Percentiles rank a stretch among this genome's conserved stretches.
These are phyloP conservation scores for Artemisia annua DNA, from an alignment of 129 eudicot species.

Conservation along the genomic window DNA sequence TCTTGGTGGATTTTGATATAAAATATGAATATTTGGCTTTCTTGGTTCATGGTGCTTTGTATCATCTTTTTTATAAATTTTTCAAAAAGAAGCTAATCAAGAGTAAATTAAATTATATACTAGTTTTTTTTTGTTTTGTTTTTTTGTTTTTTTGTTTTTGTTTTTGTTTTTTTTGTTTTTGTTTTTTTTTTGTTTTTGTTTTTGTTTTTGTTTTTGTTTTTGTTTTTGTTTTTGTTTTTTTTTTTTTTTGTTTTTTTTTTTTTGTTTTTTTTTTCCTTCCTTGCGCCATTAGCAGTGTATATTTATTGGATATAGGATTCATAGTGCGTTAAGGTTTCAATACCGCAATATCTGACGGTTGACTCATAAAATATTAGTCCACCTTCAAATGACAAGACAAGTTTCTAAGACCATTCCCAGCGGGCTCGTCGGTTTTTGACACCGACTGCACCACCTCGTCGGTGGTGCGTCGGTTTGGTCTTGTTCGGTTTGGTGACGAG, in stretches of 20 bases:
- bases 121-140: too few relatives aligned
- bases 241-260: too few relatives aligned
- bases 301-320: background rate
- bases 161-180: too few relatives aligned
- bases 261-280: too few relatives aligned
- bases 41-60: background rate
- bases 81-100: background rate
- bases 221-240: too few relatives aligned
- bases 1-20: constrained; percentile 16
- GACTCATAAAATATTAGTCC: background rate
- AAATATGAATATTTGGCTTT: background rate
- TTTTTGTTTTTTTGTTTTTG: too few relatives aligned
- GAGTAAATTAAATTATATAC: background rate
- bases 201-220: too few relatives aligned
- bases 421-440: constrained; percentile 45
- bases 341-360: background rate
- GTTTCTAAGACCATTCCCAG: background rate
- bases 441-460: constrained; percentile 37
- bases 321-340: background rate
- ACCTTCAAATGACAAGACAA: background rate
- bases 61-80: background rate
- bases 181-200: too few relatives aligned
- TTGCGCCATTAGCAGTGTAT: background rate
- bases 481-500: background rate
- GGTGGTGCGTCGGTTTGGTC: background rate